Conservation (phyloP, 1,284 basidiomycete genomes). For the Xerocomus amazonicus region DNA sequence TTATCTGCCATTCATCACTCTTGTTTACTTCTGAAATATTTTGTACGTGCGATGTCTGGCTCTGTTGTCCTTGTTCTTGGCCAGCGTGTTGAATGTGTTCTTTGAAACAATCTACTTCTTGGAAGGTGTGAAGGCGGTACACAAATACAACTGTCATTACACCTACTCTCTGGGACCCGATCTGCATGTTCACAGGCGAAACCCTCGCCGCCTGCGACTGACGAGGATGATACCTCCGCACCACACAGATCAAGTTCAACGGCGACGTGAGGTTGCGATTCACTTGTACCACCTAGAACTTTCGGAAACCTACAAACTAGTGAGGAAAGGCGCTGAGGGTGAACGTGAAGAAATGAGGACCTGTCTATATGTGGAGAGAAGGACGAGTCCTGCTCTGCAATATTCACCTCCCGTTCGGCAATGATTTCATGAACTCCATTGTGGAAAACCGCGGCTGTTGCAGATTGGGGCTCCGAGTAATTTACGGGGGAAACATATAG, state of each 20-base stretch:
- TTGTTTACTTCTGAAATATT: not conserved
- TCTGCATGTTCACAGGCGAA: not conserved
- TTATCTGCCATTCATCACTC: not conserved
- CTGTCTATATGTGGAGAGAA: not conserved
- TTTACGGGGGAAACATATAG: not conserved
- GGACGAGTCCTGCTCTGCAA: not conserved
- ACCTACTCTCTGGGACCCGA: slow-evolving; percentile 3
- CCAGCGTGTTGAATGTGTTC: not conserved
- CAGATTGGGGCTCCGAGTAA: not conserved
- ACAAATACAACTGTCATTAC: not conserved
- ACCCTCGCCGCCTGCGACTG: not conserved
- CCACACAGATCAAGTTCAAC: not conserved
- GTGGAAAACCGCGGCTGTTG: no score
- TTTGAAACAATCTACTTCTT: not conserved
- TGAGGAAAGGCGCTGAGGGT: not conserved
- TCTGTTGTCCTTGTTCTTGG: not conserved
- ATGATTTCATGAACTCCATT: not conserved
- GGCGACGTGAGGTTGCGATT: no score
- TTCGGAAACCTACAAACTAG: not conserved
- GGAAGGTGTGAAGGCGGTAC: not conserved
- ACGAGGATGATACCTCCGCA: not conserved
- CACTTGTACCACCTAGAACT: not conserved
- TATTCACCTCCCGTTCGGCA: not conserved
- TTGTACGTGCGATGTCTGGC: not conserved
- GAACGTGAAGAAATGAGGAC: not conserved